Evolutionary conservation across 129 eudicot species (phyloP).

Genomic region (Pulicaria dysenterica): DNA sequence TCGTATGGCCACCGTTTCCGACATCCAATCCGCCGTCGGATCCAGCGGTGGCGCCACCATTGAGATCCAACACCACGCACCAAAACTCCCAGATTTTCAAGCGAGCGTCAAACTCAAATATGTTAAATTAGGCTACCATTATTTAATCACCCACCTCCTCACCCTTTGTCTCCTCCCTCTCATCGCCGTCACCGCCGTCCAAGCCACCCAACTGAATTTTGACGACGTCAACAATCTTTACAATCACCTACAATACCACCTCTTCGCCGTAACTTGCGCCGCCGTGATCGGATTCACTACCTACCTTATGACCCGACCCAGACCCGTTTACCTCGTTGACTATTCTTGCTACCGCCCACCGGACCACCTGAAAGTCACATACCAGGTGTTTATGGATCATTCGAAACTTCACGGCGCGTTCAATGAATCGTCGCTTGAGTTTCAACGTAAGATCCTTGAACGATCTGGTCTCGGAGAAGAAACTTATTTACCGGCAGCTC

Average conservation of each 20-base stretch:
- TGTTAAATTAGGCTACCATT: slow-evolving; percentile 38
- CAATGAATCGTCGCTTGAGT: slow-evolving; percentile 30
- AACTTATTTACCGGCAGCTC: slow-evolving; percentile 41
- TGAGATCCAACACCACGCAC: slow-evolving; percentile 1
- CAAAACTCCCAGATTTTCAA: slow-evolving; percentile 14
- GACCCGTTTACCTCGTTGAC: slow-evolving; percentile 48
- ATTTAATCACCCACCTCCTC: slow-evolving; percentile 25
- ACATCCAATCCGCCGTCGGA: slow-evolving; percentile 8
- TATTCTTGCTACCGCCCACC: slow-evolving; percentile 52
- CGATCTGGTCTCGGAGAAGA: slow-evolving; percentile 56
- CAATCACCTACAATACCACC: slow-evolving; percentile 23
- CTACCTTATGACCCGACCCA: slow-evolving; percentile 33
- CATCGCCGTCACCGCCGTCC: slow-evolving; percentile 23
- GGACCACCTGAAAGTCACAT: slow-evolving; percentile 27
- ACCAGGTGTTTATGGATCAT: slow-evolving; percentile 40
- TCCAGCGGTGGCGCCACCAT: background rate
- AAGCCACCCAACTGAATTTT: slow-evolving; percentile 18
- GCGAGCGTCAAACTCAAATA: slow-evolving; percentile 24
- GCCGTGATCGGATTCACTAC: slow-evolving; percentile 16
- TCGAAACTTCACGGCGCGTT: slow-evolving; percentile 23
- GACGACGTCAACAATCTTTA: slow-evolving; percentile 19
- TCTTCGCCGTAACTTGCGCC: background rate
- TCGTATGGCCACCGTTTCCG: slow-evolving; percentile 31
- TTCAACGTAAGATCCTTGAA: slow-evolving; percentile 33
- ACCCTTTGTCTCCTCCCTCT: slow-evolving; percentile 28